Percentiles rank a stretch among this genome's conserved stretches.
Evolutionary conservation across 192 early-diverging fungal genomes (phyloP).

Genomic region (Coemansia brasiliensis): DNA sequence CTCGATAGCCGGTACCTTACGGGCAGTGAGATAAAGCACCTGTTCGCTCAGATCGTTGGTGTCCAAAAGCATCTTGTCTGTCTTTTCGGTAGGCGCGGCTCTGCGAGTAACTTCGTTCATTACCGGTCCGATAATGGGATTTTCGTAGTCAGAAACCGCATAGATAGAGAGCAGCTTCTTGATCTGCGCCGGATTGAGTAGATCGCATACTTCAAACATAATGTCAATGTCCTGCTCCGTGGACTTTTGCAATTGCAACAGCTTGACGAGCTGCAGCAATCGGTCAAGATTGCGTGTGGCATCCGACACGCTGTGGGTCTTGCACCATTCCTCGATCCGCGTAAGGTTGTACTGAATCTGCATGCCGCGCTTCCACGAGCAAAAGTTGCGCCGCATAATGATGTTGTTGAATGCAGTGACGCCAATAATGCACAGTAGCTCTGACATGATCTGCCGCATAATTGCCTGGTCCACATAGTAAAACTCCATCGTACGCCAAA

Average conservation of each 20-base stretch:
- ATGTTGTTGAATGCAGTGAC: slow-evolving; percentile 96
- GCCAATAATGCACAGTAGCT: slow-evolving; percentile 94
- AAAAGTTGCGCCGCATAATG: slow-evolving; percentile 97
- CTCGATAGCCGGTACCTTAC: slow-evolving; percentile 69
- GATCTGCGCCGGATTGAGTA: slow-evolving; percentile 95
- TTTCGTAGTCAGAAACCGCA: slow-evolving; percentile 94
- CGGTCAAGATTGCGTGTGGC: slow-evolving; percentile 88
- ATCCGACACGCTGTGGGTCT: slow-evolving; percentile 89
- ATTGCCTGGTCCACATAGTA: slow-evolving; percentile 95
- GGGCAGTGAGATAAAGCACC: slow-evolving; percentile 61
- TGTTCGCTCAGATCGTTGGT: slow-evolving; percentile 63
- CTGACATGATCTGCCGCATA: slow-evolving; percentile 89
- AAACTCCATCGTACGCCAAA: slow-evolving; percentile 94
- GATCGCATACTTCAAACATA: slow-evolving; percentile 98
- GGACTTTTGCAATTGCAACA: slow-evolving; percentile 79
- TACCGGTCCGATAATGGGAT: slow-evolving; percentile 64
- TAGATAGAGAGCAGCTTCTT: slow-evolving; percentile 96
- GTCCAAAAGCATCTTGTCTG: slow-evolving; percentile 87
- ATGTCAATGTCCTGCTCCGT: slow-evolving; percentile 88
- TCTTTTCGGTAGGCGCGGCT: slow-evolving; percentile 84
- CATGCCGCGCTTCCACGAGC: slow-evolving; percentile 99
- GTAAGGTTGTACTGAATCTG: slow-evolving; percentile 99
- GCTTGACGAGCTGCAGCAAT: slow-evolving; percentile 94
- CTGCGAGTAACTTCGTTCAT: slow-evolving; percentile 85
- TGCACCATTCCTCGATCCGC: slow-evolving; percentile 98